phyloP scores from a whole-genome alignment of 1,284 basidiomycete species.

The Lignosus rhinocerotis region DNA sequence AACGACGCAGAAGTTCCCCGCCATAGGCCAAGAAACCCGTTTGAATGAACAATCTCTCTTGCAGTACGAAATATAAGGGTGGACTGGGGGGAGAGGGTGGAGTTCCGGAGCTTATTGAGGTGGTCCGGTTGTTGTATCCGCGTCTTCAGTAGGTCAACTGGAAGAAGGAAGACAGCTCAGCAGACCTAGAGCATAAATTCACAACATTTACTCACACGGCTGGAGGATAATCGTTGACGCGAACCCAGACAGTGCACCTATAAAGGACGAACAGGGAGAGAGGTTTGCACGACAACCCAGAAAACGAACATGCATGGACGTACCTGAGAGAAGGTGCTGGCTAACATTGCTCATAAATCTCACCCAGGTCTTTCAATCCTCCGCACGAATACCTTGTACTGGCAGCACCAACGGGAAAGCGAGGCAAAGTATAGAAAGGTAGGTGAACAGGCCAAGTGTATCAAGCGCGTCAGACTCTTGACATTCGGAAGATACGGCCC shows the following conservation, averaged over 20 bases:
- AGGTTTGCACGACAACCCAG: not conserved
- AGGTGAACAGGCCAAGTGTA: too few species aligned
- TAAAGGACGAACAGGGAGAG: not conserved
- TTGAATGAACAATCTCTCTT: constrained; percentile 56
- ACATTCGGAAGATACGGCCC: too few species aligned
- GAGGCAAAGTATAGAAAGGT: too few species aligned
- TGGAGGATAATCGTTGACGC: constrained; percentile 75
- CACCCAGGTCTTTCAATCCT: not conserved
- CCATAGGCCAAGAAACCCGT: constrained; percentile 79
- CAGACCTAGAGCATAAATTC: not conserved
- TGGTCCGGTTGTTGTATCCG: constrained; percentile 79
- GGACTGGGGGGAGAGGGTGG: constrained; percentile 11
- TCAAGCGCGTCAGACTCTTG: too few species aligned
- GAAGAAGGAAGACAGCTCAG: not conserved
- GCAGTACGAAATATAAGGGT: constrained; percentile 49
- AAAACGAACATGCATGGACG: constrained; percentile 10
- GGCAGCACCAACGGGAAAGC: too few species aligned
- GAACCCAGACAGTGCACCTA: constrained; percentile 76
- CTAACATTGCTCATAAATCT: constrained; percentile 64
- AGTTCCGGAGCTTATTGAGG: constrained; percentile 36
- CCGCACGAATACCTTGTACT: too few species aligned
- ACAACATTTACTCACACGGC: constrained; percentile 54
- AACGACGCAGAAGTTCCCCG: constrained; percentile 85
- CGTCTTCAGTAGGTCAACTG: constrained; percentile 88
- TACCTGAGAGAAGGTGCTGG: constrained; percentile 74